phyloP scores from a whole-genome alignment of 495 filamentous ascomycete genomes.

The Tuber calosporum region DNA sequence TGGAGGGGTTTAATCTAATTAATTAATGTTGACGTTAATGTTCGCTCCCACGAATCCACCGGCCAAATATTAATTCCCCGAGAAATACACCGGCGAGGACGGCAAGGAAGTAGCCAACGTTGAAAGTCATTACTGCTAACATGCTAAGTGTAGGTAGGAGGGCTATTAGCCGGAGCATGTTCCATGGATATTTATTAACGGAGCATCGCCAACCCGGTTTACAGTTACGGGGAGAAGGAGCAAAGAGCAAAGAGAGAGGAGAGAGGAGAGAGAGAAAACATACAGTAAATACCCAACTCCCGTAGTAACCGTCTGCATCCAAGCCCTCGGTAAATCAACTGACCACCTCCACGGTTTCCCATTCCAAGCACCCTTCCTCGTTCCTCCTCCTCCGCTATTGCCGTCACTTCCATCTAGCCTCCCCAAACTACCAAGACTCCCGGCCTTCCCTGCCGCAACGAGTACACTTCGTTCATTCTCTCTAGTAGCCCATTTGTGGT shows the following conservation, averaged over 20 bases:
- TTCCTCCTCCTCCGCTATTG: conserved; percentile 64
- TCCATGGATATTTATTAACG: too few species aligned
- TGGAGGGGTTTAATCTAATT: background rate
- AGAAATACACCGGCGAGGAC: conserved; percentile 75
- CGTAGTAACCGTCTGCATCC: conserved; percentile 58
- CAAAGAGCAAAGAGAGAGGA: background rate
- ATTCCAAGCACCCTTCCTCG: conserved; percentile 40
- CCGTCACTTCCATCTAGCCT: conserved; percentile 53
- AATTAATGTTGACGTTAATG: conserved; percentile 42
- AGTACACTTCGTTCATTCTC: conserved; percentile 13
- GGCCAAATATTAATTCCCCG: conserved; percentile 71
- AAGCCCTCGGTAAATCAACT: conserved; percentile 67
- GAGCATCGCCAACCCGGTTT: too few species aligned
- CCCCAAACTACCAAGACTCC: conserved; percentile 48
- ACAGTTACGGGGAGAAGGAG: too few species aligned
- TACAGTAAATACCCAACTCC: conserved; percentile 85
- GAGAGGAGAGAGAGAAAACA: conserved; percentile 44
- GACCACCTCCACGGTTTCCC: conserved; percentile 67
- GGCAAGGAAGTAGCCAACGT: conserved; percentile 90
- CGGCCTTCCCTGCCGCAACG: conserved; percentile 39
- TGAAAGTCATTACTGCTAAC: conserved; percentile 97
- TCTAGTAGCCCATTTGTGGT: conserved; percentile 47
- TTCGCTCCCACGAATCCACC: conserved; percentile 48
- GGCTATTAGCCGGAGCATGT: conserved; percentile 2
- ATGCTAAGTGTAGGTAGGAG: conserved; percentile 54